Conservation (phyloP, 169 alveolate species). For the Cryptosporidium ryanae region DNA sequence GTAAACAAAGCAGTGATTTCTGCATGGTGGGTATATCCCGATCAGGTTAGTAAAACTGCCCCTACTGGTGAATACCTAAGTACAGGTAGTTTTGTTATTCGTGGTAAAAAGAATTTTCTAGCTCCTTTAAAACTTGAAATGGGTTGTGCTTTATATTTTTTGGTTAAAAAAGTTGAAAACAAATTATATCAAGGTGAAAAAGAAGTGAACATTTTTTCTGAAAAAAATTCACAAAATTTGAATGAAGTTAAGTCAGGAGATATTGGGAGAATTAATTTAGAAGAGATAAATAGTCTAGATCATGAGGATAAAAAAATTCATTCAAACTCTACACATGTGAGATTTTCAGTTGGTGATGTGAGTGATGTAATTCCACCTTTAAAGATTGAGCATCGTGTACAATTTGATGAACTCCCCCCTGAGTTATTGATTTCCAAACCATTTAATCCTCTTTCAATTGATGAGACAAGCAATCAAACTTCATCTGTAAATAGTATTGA, state of each 20-base stretch:
- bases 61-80: slow-evolving; percentile 94
- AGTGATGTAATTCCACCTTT: slow-evolving; percentile 70
- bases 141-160: slow-evolving; percentile 89
- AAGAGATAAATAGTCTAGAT: slow-evolving; percentile 56
- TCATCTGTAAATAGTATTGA: slow-evolving; percentile 63
- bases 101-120: slow-evolving; percentile 95
- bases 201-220: not conserved
- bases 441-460: slow-evolving; percentile 68
- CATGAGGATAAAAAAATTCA: slow-evolving; percentile 28
- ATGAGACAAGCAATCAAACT: slow-evolving; percentile 62
- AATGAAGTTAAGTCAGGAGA: not conserved
- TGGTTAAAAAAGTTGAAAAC: slow-evolving; percentile 33
- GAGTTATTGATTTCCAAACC: slow-evolving; percentile 61
- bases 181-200: not conserved
- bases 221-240: not conserved
- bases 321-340: slow-evolving; percentile 39
- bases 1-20: slow-evolving; percentile 89
- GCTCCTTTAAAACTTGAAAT: slow-evolving; percentile 92
- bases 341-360: slow-evolving; percentile 74
- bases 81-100: slow-evolving; percentile 94
- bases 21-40: slow-evolving; percentile 97
- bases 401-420: slow-evolving; percentile 72
- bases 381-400: slow-evolving; percentile 60
- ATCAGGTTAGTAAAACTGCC: slow-evolving; percentile 96
- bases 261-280: slow-evolving; percentile 18